A percentile compares a stretch with the other conserved stretches of the same genome.
Evolutionary conservation across 108 stramenopile genomes (phyloP).

Genomic region (Nitzschia putrida): DNA sequence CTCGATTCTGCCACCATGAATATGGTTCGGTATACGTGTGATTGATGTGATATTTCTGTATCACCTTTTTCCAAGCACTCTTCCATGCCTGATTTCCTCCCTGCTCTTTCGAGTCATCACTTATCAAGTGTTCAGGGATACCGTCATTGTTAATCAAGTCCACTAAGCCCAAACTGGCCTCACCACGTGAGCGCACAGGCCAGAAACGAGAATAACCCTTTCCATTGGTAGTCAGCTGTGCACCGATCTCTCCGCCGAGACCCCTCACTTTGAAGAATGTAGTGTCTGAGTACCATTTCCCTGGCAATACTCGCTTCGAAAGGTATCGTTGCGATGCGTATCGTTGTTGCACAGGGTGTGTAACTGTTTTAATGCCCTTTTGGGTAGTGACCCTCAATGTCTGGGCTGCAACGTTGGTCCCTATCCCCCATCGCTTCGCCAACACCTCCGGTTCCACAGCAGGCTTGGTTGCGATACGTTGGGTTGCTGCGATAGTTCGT

Average conservation of each 20-base stretch:
- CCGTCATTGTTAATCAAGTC: constrained; percentile 27
- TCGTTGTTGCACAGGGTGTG: constrained; percentile 21
- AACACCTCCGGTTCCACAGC: background rate
- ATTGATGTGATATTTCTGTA: background rate
- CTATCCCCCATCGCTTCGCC: constrained; percentile 16
- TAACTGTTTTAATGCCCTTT: constrained; percentile 16
- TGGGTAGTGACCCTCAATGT: constrained; percentile 34
- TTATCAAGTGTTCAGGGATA: constrained; percentile 34
- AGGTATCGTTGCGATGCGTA: background rate
- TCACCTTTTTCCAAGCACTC: background rate
- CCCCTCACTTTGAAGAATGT: background rate
- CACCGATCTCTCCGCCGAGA: background rate
- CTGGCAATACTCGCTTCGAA: background rate
- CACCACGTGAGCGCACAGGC: constrained; percentile 14
- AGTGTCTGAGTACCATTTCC: constrained; percentile 7
- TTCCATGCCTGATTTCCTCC: background rate
- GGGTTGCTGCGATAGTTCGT: constrained; percentile 18
- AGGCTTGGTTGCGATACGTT: background rate
- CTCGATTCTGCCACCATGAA: constrained; percentile 6
- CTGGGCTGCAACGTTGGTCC: constrained; percentile 21
- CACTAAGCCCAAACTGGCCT: constrained; percentile 24
- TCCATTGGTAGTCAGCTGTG: constrained; percentile 10
- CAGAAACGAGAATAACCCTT: constrained; percentile 19
- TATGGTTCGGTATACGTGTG: constrained; percentile 16
- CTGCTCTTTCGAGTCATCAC: constrained; percentile 30